Evolutionary conservation across 73 alveolate species (phyloP).

Genomic region (Stentor roeselii): DNA sequence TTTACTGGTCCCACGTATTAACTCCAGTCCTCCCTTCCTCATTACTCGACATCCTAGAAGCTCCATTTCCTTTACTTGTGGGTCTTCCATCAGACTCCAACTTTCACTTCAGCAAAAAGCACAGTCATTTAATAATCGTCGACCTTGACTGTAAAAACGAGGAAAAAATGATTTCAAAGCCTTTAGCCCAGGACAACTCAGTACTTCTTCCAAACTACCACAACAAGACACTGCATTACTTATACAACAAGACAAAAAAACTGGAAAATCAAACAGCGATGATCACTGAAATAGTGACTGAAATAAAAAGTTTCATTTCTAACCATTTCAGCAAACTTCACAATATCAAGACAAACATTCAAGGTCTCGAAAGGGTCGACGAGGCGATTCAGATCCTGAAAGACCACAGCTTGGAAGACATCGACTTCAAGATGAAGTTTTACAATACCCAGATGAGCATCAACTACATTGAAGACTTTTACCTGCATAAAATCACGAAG

Average conservation of each 20-base stretch:
- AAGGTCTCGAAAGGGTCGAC: neutral
- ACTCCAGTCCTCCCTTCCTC: slow-evolving; percentile 26
- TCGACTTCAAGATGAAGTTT: neutral
- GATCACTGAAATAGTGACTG: too few species aligned
- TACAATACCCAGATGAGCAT: slow-evolving; percentile 1
- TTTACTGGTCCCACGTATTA: slow-evolving; percentile 26
- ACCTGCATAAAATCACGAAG: neutral
- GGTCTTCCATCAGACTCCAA: slow-evolving; percentile 6
- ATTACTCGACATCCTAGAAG: slow-evolving; percentile 26
- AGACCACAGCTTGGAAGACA: neutral
- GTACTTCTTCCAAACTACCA: neutral
- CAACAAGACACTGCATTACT: neutral
- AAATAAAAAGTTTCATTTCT: too few species aligned
- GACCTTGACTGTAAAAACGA: neutral
- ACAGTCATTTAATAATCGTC: neutral
- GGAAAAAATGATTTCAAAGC: neutral
- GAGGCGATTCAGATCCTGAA: neutral
- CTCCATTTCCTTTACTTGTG: slow-evolving; percentile 31
- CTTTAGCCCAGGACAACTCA: neutral
- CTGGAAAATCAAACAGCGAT: neutral
- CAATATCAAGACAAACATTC: neutral
- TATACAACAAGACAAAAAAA: too few species aligned
- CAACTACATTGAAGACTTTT: neutral
- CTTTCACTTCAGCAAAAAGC: neutral
- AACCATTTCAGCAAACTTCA: neutral